Conservation (phyloP, 2,329 filamentous ascomycete species). For the Penicillium janthinellum region DNA sequence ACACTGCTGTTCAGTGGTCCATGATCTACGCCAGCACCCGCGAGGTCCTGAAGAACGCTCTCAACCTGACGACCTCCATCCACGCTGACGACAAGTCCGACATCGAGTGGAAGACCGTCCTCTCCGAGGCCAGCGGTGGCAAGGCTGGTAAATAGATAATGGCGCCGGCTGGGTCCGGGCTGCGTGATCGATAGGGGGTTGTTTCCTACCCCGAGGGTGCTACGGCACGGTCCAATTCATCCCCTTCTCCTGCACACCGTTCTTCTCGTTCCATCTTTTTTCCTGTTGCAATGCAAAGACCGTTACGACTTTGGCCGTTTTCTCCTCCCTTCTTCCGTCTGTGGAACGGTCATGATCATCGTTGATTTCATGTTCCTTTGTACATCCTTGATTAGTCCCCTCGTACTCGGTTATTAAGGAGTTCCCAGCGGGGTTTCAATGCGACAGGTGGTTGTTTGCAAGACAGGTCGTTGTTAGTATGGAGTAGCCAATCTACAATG, state of each 20-base stretch:
- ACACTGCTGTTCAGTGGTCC: constrained; percentile 40
- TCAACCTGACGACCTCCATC: constrained; percentile 46
- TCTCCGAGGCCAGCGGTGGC: constrained; percentile 44
- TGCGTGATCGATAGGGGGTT: constrained; percentile 25
- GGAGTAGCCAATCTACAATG: background rate
- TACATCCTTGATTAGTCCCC: constrained; percentile 14
- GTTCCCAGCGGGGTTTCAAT: background rate
- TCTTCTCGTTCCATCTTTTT: constrained; percentile 19
- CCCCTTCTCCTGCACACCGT: constrained; percentile 34
- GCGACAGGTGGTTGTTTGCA: background rate
- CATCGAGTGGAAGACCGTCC: constrained; percentile 46
- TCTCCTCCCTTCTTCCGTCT: constrained; percentile 16
- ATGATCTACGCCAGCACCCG: constrained; percentile 56
- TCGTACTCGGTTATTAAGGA: background rate
- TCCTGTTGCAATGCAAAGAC: constrained; percentile 42
- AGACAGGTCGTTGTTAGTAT: background rate
- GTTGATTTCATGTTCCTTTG: constrained; percentile 9
- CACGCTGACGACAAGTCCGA: constrained; percentile 47
- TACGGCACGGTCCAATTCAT: constrained; percentile 32
- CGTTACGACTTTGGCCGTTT: constrained; percentile 38
- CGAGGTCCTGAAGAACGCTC: constrained; percentile 52
- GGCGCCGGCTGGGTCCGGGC: constrained; percentile 40
- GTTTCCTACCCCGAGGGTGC: constrained; percentile 25
- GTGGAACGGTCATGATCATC: constrained; percentile 5
- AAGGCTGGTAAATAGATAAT: constrained; percentile 42